Percentiles rank a stretch among this genome's conserved stretches.
Evolutionary conservation across 257 asterid species (phyloP).

Genomic region (Sherardia arvensis): DNA sequence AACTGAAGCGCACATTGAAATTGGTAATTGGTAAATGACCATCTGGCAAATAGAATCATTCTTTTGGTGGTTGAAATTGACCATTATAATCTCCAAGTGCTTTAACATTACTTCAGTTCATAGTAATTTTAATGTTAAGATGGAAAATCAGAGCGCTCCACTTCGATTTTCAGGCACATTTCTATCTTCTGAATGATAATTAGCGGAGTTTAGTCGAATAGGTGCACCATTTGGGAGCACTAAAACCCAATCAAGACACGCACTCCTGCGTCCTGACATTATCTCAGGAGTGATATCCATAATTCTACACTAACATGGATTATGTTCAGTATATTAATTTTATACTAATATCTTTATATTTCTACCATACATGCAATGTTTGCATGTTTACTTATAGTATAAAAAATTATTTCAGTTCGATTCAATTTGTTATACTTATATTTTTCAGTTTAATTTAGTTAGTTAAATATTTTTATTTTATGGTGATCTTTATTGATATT

Average conservation of each 20-base stretch:
- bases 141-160: neutral
- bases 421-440: no score
- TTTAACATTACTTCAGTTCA: neutral
- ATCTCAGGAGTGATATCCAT: no score
- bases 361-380: no score
- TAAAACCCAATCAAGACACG: neutral
- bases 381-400: no score
- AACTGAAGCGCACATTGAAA: neutral
- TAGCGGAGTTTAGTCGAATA: neutral
- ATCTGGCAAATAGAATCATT: neutral
- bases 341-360: no score
- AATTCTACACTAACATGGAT: no score
- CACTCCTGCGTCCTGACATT: no score
- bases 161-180: neutral
- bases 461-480: no score
- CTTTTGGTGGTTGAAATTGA: slow-evolving; percentile 21
- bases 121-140: neutral
- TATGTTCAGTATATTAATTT: no score
- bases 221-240: neutral
- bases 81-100: neutral
- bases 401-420: no score
- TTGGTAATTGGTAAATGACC: neutral
- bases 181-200: neutral
- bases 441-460: no score
- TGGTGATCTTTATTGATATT: no score